phyloP scores from a whole-genome alignment of 768 basidiomycete species.

The Mycena sanguinolenta region DNA sequence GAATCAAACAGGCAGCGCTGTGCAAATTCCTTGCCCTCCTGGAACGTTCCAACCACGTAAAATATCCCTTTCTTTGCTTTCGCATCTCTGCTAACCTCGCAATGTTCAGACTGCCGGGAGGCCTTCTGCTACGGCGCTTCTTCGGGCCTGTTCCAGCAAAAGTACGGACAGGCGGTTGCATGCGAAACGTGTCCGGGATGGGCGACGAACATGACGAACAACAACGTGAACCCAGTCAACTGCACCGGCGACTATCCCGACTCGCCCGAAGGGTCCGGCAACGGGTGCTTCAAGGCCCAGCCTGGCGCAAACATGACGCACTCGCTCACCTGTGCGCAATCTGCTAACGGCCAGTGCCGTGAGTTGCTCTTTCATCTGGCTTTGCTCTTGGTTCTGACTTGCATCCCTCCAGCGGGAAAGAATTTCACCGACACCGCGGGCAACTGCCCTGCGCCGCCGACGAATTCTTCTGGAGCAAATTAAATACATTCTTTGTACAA shows the following conservation, averaged over 20 bases:
- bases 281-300: constrained; percentile 17
- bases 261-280: neutral
- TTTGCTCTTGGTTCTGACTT: neutral
- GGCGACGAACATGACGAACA: constrained; percentile 3
- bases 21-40: neutral
- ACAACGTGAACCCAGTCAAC: constrained; percentile 20
- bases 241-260: constrained; percentile 25
- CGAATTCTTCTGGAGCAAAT: no score
- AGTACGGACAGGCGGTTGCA: constrained; percentile 11
- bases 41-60: constrained; percentile 27
- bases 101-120: neutral
- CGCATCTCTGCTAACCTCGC: neutral
- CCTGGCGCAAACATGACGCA: neutral
- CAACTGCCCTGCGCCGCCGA: no score
- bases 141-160: constrained; percentile 16
- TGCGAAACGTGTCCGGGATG: constrained; percentile 31
- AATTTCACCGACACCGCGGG: no score
- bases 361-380: neutral
- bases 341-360: constrained; percentile 20
- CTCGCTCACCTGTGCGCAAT: constrained; percentile 15
- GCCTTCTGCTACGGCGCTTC: constrained; percentile 17
- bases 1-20: neutral
- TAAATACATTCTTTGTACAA: no score
- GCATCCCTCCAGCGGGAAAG: neutral
- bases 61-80: neutral